Evolutionary conservation across 2,329 filamentous ascomycete genomes (phyloP), one percentile per base, ranked within the genome.

Genomic region (Colletotrichum sp.): DNA sequence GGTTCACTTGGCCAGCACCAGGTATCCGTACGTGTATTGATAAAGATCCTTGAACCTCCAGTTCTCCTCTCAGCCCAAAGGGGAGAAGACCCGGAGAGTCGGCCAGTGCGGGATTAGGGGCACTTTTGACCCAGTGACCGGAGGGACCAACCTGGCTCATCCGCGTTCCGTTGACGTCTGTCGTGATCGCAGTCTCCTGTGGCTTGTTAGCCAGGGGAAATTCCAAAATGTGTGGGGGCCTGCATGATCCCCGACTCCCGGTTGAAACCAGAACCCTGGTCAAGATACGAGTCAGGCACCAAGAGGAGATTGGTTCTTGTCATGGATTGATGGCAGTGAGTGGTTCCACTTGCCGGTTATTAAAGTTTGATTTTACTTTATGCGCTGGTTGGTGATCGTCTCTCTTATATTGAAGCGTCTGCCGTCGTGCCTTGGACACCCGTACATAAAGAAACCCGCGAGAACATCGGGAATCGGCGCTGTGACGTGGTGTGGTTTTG

Each of bases 331-430:
- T 34, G 30, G 39, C 43, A 56, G 16, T 30, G 28, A 69, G 22
- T 15, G 34, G 70, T 75, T 74, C 74, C 74, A 76, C 74, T 74
- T 76, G 70, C 70, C 74, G 70, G 27, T 74, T 58, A 69, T 65
- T 68, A 73, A 60, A 76, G 70, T 76, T 76, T 76, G 70, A 61
- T 66, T 73, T 74, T 74, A 69, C 74, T 76, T 76, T 74, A 74
- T 76, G 74, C 73, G 70, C 65, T 61, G 34, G 73, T 65, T 43
- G 36, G 25, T 58, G 70, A 73, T 75, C 64, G 70, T 68, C 70
- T 73, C 67, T 58, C 25, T 34, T 65, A 69, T 32, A 73, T 69
- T 56, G 48, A 25, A 71, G n/a, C 30, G 36, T 52, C 22, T 55
- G 27, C 70, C 27, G 64, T 64, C 36, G 48, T 65, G 74, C 74